A percentile compares a stretch with the other conserved stretches of the same genome.
These are phyloP conservation scores for Solanum hybrid DNA, from an alignment of 305 asterid species.

Conservation along the genomic window DNA sequence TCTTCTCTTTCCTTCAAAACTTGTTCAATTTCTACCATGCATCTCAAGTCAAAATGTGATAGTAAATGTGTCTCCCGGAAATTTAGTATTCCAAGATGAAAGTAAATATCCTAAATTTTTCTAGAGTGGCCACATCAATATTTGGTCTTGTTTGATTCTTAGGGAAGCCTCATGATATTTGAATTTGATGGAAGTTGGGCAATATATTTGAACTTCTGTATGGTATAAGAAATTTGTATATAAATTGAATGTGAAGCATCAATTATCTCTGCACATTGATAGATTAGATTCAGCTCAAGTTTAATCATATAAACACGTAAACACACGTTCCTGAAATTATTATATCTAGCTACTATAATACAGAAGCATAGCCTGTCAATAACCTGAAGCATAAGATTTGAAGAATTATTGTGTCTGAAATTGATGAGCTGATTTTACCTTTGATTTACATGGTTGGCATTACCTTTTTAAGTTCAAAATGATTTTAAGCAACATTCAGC, in stretches of 20 bases:
- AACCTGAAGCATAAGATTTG: not conserved
- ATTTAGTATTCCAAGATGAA: not conserved
- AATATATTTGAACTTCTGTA: not conserved
- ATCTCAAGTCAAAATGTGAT: not conserved
- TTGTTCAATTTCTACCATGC: not conserved
- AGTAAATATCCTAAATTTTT: not conserved
- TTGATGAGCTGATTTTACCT: not conserved
- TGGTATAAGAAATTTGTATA: not conserved
- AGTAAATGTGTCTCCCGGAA: not conserved
- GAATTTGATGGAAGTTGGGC: not conserved
- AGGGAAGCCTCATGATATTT: not conserved
- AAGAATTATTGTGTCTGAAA: not conserved
- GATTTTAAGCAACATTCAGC: not conserved
- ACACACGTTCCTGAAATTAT: not conserved
- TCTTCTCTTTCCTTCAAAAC: not conserved
- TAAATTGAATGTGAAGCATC: not conserved
- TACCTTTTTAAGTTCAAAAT: not conserved
- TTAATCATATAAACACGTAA: not conserved
- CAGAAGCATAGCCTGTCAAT: not conserved
- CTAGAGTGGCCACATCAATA: not conserved
- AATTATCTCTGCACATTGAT: not conserved
- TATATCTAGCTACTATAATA: not conserved
- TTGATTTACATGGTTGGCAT: not conserved
- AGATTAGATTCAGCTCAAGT: not conserved
- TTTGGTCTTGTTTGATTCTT: not conserved